Conservation (phyloP, 2,329 filamentous ascomycete species). For the Arthrobotrys entomopaga region DNA sequence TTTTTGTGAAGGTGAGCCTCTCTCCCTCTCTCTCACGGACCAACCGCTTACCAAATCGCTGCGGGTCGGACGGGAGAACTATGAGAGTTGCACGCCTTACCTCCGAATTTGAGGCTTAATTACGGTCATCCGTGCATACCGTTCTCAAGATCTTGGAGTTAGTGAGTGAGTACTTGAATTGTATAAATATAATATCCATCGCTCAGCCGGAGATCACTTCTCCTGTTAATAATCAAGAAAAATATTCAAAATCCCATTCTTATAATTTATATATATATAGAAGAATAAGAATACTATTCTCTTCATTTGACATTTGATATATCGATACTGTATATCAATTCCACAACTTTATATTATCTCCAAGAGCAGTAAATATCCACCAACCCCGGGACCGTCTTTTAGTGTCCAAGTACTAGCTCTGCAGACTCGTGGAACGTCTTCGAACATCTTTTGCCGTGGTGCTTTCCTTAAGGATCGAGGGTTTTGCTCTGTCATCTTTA, state of each 20-base stretch:
- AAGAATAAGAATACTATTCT: neutral
- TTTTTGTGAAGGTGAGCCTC: no score
- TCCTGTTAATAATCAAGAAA: neutral
- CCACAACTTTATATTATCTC: no score
- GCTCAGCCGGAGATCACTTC: neutral
- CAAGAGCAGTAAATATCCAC: no score
- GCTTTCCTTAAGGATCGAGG: slow-evolving; percentile 11
- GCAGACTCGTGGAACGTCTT: neutral
- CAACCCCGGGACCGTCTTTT: no score
- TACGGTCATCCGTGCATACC: slow-evolving; percentile 13
- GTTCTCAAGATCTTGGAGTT: neutral
- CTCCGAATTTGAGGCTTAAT: slow-evolving; percentile 46
- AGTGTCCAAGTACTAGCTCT: no score
- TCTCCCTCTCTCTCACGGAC: slow-evolving; percentile 30
- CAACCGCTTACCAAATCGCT: slow-evolving; percentile 51
- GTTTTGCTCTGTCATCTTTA: slow-evolving; percentile 34
- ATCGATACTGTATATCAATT: neutral
- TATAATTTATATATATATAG: neutral
- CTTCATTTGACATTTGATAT: neutral
- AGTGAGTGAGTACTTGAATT: no score
- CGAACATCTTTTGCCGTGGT: neutral
- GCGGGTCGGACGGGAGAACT: slow-evolving; percentile 37
- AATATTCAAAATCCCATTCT: no score
- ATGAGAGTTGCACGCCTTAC: slow-evolving; percentile 42
- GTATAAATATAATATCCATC: slow-evolving; percentile 23